Base-by-base conservation (phyloP, 768 basidiomycete genomes). In the Mycena indigotica region DNA sequence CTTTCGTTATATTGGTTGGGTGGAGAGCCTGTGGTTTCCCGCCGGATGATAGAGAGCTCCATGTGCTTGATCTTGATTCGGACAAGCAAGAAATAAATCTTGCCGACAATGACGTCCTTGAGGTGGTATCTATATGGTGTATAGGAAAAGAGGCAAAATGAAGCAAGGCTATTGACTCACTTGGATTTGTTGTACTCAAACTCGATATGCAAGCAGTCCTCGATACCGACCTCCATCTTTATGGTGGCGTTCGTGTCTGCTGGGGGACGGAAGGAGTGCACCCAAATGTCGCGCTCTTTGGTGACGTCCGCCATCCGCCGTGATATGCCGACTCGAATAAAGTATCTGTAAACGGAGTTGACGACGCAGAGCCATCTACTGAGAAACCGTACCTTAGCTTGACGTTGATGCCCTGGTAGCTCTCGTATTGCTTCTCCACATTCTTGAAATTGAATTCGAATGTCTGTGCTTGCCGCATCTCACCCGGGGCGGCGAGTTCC, bases 151-250 rank as follows among this genome's bases (percentile, higher is more conserved):
- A 15, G 50, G 12, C 35, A 40, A 40, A 17, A 54, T 15, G 28
- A 25, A 40, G 29, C 23, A 45, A 4, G 21, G 52, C 12, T 23
- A 25, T 6, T 32, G 16, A 79, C 90, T 62, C 57, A 93, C 96
- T 99, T 98, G 55, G 95, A 96, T 72, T 98, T 98, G 81, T 99
- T 98, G 77, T 99, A 98, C 76, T 98, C 97, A 63, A 98, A 98
- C 70, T 98, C 97, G 66, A 98, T 99, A 71, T 98, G 96, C 66
- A 98, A 73, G 72, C 97, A 98, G 69, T 98, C 97, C 71, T 98
- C 97, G 58, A 99, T 99, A 6, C 97, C 97, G 32, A 98, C 97
- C 75, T 98, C 97, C 97, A 99, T 98, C 81, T 96, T 98, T 77
- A 98, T 98, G 39, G 93, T 89, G 71, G 96, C 98, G 72, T 97